Base-by-base conservation (phyloP, 1,284 basidiomycete species). In the Golubevia pallescens region DNA sequence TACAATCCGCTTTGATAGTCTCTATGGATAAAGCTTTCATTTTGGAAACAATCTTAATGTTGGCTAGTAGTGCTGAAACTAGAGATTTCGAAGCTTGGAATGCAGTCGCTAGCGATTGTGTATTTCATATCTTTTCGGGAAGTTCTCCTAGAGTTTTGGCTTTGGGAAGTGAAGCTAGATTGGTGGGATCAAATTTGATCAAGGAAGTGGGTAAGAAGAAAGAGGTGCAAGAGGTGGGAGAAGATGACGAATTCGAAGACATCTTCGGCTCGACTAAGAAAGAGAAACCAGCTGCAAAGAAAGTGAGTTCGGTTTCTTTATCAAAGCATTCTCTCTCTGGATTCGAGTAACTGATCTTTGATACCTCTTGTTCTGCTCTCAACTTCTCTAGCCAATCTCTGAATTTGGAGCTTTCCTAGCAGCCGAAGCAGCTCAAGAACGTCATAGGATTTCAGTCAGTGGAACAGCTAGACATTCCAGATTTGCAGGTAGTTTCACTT, bases 111-210 rank as follows among this genome's bases (percentile, higher is more conserved):
- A 69, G 69, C 42, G 82, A 85, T 60, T 82, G 79, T 66, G 70
- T 85, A 58, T 85, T 81, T 53, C 80, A 84, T 60, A 68, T 85
- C 48, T 81, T 74, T 57, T 68, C 76, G 55, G 80, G 80, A 48
- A 48, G 42, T 48, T 13, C 13, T 48, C 42, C 42, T 48, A 48
- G 42, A 48, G 42, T 48, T 48, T 16, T 48, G 16, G 42, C 42
- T 48, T 16, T 48, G 42, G 42, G 42, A 13, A 48, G 42, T 48
- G 42, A 48, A 48, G 42, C 42, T 48, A 48, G 16, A 16, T 13
- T 48, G 42, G 42, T 16, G 10, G 42, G 42, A 48, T 13, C 13
- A 13, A 48, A 16, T 48, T 10, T 48, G 10, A 13, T 48, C 13
- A 28, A 28, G 28, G 28, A 28, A 28, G 42, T 48, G 42, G 42